Base-by-base conservation (phyloP, 805 yeast genomes). In the Kodamaea leandrae region DNA sequence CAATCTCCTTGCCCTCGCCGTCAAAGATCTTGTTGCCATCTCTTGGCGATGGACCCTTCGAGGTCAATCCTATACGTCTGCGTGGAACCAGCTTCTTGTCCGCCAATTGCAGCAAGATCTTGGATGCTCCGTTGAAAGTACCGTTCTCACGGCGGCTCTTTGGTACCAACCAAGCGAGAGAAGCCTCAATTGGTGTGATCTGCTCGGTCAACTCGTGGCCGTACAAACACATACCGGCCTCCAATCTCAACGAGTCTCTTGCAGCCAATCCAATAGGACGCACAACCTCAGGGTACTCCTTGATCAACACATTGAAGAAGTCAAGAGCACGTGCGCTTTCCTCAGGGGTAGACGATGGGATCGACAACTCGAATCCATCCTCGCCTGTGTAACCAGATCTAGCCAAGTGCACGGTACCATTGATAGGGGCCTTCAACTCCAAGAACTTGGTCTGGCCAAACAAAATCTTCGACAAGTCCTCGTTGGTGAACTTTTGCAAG, bases 331-430 rank as follows among this genome's bases (percentile, higher is more conserved):
- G 57, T 17, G 52, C 45, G 16, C 72, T 59, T 39, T 71, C 66
- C 36, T 61, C 54, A 42, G 77, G 68, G 19, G 45, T 58, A 12
- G 58, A 36, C 2, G 72, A 66, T 5, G 87, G 83, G 45, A 90
- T 82, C 6, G 95, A 82, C 44, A 91, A 77, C 63, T 93, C 99
- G 62, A 93, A 91, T 1, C 99, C 99, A 61, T 93, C 99, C 65
- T 93, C 99, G 14, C 99, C 99, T 5, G 99, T 93, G 70, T 93
- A 93, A 2, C 99, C 99, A 17, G 95, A 86, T 63, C 99, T 82
- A 3, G 96, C 86, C n/a, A 89, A 74, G 57, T 89, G 95, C 39
- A 84, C 71, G 37, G 71, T 67, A 20, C 66, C 61, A 46, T 61
- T 57, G 54, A 61, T 68, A 2, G 70, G 64, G 21, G 63, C 63